phyloP scores from a whole-genome alignment of 2,329 filamentous ascomycete genomes.

The Epichloe baconii region DNA sequence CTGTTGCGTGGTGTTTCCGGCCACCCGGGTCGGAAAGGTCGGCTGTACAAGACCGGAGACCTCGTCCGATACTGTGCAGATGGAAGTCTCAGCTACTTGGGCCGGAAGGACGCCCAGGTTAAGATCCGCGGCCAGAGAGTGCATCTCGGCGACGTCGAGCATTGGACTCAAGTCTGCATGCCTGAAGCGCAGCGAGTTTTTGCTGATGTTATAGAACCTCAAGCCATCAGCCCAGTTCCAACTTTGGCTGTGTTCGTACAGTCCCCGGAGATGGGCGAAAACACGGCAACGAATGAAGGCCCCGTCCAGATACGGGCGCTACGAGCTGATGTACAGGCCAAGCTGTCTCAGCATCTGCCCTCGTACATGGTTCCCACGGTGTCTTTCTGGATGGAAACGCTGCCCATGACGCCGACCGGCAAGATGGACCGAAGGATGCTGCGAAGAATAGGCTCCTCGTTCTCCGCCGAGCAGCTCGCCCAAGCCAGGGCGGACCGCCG shows the following conservation, averaged over 20 bases:
- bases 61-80: slow-evolving; percentile 8
- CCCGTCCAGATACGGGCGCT: not conserved
- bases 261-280: not conserved
- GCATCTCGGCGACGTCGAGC: slow-evolving; percentile 5
- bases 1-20: slow-evolving; percentile 2
- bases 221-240: not conserved
- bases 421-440: slow-evolving; percentile 10
- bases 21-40: slow-evolving; percentile 4
- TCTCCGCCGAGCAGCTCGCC: not conserved
- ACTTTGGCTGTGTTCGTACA: not conserved
- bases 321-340: not conserved
- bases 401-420: slow-evolving; percentile 8
- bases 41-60: slow-evolving; percentile 10
- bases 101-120: slow-evolving; percentile 9
- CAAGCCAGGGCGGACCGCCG: not conserved
- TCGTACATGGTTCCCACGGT: slow-evolving; percentile 12
- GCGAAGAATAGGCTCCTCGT: not conserved
- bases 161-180: not conserved
- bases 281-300: no score
- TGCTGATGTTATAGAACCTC: not conserved
- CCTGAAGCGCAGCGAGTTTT: not conserved
- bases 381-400: slow-evolving; percentile 4
- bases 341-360: slow-evolving; percentile 3
- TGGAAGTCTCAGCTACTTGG: not conserved
- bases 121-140: slow-evolving; percentile 6